Evolutionary conservation across 2,329 filamentous ascomycete genomes (phyloP), one percentile per base, ranked within the genome.

Genomic region (Ophiostoma quercus): DNA sequence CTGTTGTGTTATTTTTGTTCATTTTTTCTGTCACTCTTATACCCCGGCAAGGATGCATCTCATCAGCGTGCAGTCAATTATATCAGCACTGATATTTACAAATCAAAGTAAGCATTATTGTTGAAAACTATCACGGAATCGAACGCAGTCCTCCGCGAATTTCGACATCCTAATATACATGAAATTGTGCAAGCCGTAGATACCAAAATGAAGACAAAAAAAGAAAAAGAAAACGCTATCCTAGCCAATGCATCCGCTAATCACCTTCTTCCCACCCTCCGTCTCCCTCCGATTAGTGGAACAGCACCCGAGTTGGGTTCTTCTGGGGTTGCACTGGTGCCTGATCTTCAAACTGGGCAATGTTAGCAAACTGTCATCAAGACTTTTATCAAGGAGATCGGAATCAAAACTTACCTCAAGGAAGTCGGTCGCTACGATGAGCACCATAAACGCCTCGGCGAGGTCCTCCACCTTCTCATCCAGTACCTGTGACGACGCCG

Each of bases 371-470:
- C 14, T 62, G 29, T 34, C 29, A 60, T 29, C 54, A 60, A 12
- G 14, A 60, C 22, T 29, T 2, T 19, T 29, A 29, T 14, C 7
- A 29, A 22, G 11, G 5, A 12, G 11, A 68, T 47, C 69, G 54
- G 47, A 29, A 43, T 12, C 14, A 51, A 54, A 57, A 80, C 87
- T 80, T 82, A 96, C 94, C 84, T 97, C 91, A 69, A 97, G 81
- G 78, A 96, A 97, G 62, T 88, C 89, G 11, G 92, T 96, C 51
- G 92, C 88, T 39, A 89, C 85, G 76, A 97, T 91, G 73, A 98
- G 83, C 69, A 95, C 84, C 79, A 94, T 90, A 76, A 95, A 92
- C 66, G 92, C 89, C 78, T 96, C 92, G 6, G 94, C 92, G 74
- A 98, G 79, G 74, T 94, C 92, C 66, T 87, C 85, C 51, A 96